Percentiles rank a stretch among this genome's conserved stretches.
These are phyloP conservation scores for Alnus glutinosa DNA, from an alignment of 306 rosid genomes.

Conservation along the genomic window DNA sequence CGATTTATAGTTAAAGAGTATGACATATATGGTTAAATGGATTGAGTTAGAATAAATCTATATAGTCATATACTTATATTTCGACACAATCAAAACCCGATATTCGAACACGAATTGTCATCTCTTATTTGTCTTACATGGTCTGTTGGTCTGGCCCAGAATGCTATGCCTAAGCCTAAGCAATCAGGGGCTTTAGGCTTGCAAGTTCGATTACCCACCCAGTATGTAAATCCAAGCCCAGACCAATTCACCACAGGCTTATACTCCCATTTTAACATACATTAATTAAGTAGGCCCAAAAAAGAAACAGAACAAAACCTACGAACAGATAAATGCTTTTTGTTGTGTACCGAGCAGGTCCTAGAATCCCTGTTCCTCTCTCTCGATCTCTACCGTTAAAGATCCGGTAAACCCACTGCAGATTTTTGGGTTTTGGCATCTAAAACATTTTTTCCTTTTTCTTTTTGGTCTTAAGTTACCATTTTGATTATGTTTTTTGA, in stretches of 20 bases:
- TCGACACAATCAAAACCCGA: too few species aligned
- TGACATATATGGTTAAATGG: too few species aligned
- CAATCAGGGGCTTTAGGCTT: background rate
- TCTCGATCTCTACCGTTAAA: background rate
- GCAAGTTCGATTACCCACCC: background rate
- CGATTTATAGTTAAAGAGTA: too few species aligned
- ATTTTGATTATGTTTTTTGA: background rate
- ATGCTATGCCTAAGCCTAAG: background rate
- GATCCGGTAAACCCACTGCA: background rate
- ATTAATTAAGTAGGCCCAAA: background rate
- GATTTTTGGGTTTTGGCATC: too few species aligned
- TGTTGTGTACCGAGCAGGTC: background rate
- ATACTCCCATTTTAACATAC: background rate
- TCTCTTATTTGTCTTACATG: too few species aligned
- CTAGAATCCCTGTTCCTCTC: background rate
- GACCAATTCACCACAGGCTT: background rate
- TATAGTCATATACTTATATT: too few species aligned
- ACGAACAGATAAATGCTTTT: background rate
- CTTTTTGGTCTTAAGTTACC: background rate
- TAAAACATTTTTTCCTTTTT: too few species aligned
- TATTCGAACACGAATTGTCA: too few species aligned
- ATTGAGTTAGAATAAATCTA: too few species aligned
- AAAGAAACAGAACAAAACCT: background rate
- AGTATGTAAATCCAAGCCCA: background rate
- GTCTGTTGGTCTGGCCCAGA: too few species aligned